These are phyloP conservation scores for Rhamnella rubrinervis DNA, from an alignment of 331 rosid species.

Conservation along the genomic window DNA sequence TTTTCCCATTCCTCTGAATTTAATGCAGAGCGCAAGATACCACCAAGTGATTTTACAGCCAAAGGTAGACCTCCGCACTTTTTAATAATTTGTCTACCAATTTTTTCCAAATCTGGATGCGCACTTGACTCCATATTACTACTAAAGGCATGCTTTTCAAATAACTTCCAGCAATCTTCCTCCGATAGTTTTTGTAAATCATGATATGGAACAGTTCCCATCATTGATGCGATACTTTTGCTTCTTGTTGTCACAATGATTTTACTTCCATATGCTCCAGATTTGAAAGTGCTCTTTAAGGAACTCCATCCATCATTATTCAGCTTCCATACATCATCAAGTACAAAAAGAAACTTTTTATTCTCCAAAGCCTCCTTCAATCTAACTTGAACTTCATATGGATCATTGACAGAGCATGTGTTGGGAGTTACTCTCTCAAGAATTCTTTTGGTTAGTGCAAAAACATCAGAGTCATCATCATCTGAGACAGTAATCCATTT, in stretches of 20 bases:
- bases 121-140: not conserved
- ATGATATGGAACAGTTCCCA: conserved; percentile 9
- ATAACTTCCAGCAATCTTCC: conserved; percentile 35
- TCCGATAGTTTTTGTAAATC: conserved; percentile 6
- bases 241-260: conserved; percentile 22
- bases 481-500: conserved; percentile 20
- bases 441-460: not conserved
- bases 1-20: conserved; percentile 10
- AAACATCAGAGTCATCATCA: conserved; percentile 9
- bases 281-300: conserved; percentile 3
- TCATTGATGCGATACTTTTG: not conserved
- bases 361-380: not conserved
- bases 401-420: not conserved
- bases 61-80: conserved; percentile 35
- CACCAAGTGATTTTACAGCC: conserved; percentile 39
- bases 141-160: conserved; percentile 13
- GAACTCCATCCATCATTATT: conserved; percentile 6
- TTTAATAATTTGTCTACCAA: conserved; percentile 27
- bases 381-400: conserved; percentile 7
- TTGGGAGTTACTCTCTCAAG: not conserved
- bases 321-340: conserved; percentile 37
- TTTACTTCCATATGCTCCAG: conserved; percentile 19
- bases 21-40: conserved; percentile 7
- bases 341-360: conserved; percentile 13
- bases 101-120: conserved; percentile 6